phyloP scores from a whole-genome alignment of 306 rosid genomes.

The Neltuma alba region DNA sequence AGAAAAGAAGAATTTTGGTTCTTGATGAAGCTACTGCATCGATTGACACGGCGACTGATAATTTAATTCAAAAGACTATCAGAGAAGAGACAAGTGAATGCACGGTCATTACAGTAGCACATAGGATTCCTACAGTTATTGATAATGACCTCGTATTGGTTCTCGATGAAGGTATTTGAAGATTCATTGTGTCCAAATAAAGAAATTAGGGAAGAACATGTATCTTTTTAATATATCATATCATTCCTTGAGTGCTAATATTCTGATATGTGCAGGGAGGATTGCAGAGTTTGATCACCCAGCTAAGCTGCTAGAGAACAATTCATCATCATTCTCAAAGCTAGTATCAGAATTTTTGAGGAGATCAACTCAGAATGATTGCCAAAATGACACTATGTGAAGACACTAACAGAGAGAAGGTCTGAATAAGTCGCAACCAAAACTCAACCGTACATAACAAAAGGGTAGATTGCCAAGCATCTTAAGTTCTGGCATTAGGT shows the following conservation, averaged over 20 bases:
- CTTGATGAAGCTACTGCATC: conserved; percentile 97
- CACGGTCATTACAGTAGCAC: conserved; percentile 89
- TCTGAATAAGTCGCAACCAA: not conserved
- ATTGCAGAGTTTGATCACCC: conserved; percentile 74
- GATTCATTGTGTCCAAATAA: not conserved
- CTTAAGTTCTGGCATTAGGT: not conserved
- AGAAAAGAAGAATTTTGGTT: conserved; percentile 74
- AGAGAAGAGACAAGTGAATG: conserved; percentile 74
- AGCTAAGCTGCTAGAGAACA: conserved; percentile 56
- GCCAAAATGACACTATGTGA: conserved; percentile 9
- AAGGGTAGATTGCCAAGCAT: not conserved
- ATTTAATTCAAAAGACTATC: conserved; percentile 76
- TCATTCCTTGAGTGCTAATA: not conserved
- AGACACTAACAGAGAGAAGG: not conserved
- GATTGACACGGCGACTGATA: conserved; percentile 79
- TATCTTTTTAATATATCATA: not conserved
- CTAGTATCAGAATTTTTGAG: conserved; percentile 74
- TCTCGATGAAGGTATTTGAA: conserved; percentile 70
- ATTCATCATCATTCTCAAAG: conserved; percentile 73
- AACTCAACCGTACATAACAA: conserved; percentile 7
- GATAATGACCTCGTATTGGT: conserved; percentile 86
- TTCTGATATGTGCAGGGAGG: conserved; percentile 56
- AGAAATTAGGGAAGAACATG: conserved; percentile 17
- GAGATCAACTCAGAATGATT: conserved; percentile 56
- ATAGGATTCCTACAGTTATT: conserved; percentile 81